Evolutionary conservation across 2,329 filamentous ascomycete genomes (phyloP).

Genomic region (Magnaporthiopsis rhizophila): DNA sequence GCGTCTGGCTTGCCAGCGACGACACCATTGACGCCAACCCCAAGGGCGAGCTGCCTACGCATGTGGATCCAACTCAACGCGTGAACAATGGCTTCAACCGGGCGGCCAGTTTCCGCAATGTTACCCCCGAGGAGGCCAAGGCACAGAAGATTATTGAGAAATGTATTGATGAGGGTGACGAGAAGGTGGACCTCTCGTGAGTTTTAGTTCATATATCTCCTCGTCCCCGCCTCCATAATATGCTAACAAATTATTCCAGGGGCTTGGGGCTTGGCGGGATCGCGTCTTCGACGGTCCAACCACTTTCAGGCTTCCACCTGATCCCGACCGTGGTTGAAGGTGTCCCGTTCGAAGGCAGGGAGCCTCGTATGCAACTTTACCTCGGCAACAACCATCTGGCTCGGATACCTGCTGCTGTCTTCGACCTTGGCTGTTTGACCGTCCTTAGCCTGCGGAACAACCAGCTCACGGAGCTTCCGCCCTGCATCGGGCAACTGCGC

Average conservation of each 20-base stretch:
- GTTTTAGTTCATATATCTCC: neutral
- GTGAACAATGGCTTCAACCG: constrained; percentile 19
- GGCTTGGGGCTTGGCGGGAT: constrained; percentile 41
- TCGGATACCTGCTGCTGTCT: constrained; percentile 50
- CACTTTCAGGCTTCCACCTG: constrained; percentile 44
- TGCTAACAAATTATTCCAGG: constrained; percentile 18
- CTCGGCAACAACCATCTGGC: constrained; percentile 51
- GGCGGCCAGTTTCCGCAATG: constrained; percentile 16
- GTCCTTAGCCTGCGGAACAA: constrained; percentile 61
- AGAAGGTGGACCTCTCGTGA: constrained; percentile 55
- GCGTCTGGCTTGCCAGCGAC: constrained; percentile 59
- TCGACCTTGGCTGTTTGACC: constrained; percentile 52
- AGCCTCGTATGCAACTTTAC: constrained; percentile 53
- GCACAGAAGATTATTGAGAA: constrained; percentile 38
- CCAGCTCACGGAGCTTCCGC: constrained; percentile 50
- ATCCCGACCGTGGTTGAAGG: constrained; percentile 47
- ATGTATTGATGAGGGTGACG: constrained; percentile 50
- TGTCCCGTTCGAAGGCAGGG: constrained; percentile 51
- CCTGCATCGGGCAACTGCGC: constrained; percentile 46
- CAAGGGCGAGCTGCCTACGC: constrained; percentile 1
- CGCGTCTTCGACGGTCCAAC: constrained; percentile 48
- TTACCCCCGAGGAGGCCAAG: constrained; percentile 33
- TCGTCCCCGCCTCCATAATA: neutral
- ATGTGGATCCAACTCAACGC: constrained; percentile 8
- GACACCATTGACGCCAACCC: constrained; percentile 26